Conservation (phyloP, 805 yeast species). For the Saccharomycopsis sp. region DNA sequence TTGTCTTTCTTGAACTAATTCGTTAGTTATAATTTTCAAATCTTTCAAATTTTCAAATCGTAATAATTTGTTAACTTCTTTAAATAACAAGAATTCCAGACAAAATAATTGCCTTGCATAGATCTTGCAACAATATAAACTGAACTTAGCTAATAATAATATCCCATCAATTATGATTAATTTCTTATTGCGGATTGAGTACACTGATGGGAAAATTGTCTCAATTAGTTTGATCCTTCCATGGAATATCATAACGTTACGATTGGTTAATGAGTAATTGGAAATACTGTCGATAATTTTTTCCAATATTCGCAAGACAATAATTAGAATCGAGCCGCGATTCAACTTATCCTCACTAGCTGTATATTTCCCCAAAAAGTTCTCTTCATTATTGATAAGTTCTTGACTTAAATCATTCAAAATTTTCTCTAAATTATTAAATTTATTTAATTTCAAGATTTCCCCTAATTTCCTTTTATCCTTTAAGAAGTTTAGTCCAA, state of each 20-base stretch:
- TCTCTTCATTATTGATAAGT: not conserved
- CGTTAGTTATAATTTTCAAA: no score
- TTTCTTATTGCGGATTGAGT: not conserved
- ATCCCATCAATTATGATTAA: conserved; percentile 1
- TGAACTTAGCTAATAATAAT: not conserved
- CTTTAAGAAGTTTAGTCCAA: no score
- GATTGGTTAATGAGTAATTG: conserved; percentile 7
- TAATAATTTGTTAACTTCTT: conserved; percentile 3
- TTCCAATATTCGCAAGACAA: conserved; percentile 8
- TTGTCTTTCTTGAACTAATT: not conserved
- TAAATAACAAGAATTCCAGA: conserved; percentile 7
- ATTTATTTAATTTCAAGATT: not conserved
- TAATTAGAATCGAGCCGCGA: not conserved
- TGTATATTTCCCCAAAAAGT: not conserved
- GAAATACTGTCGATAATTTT: conserved; percentile 7
- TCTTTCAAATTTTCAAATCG: not conserved
- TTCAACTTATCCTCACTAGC: not conserved
- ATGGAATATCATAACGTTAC: conserved; percentile 6
- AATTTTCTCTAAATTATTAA: conserved; percentile 4
- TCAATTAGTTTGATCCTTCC: conserved; percentile 7
- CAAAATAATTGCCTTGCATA: conserved; percentile 7
- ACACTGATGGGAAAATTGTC: not conserved
- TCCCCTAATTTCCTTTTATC: no score
- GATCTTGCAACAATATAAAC: conserved; percentile 2
- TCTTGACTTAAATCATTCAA: not conserved